Percentiles rank a stretch among this genome's conserved stretches.
These are phyloP conservation scores for Pyricularia pennisetigena DNA, from an alignment of 2,329 filamentous ascomycete species.

Conservation along the genomic window DNA sequence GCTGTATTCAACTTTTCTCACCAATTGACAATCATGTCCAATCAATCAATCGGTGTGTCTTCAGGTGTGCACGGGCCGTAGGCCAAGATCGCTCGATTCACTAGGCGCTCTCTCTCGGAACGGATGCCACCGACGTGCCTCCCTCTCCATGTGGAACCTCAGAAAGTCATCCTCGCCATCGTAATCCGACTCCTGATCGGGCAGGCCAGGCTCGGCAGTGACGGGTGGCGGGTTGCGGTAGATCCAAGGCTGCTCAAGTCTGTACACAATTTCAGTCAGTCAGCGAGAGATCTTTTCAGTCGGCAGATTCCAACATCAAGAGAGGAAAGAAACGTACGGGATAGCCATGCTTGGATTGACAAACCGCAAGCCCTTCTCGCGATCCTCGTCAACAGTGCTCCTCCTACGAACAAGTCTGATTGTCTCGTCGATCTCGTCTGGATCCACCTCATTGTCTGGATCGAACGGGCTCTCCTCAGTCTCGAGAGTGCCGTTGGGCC, in stretches of 20 bases:
- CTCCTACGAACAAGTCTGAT: conserved; percentile 30
- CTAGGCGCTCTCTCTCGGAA: conserved; percentile 5
- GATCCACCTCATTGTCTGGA: conserved; percentile 22
- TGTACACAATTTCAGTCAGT: conserved; percentile 19
- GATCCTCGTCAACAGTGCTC: conserved; percentile 62
- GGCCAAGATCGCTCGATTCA: neutral
- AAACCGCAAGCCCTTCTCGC: conserved; percentile 60
- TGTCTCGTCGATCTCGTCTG: neutral
- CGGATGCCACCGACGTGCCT: neutral
- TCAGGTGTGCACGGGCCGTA: neutral
- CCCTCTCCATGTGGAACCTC: neutral
- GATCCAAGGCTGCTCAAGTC: conserved; percentile 63
- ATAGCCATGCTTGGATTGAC: conserved; percentile 65
- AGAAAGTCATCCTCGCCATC: conserved; percentile 7
- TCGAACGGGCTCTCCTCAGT: conserved; percentile 33
- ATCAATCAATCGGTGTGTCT: neutral
- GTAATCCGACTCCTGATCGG: conserved; percentile 3
- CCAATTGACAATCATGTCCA: neutral
- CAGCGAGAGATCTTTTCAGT: neutral
- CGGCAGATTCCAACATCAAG: neutral
- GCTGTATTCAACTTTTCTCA: neutral
- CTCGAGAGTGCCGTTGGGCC: conserved; percentile 37
- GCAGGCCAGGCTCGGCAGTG: conserved; percentile 8
- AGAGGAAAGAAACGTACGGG: conserved; percentile 41
- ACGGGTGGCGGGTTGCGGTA: conserved; percentile 42